phyloP scores from a whole-genome alignment of 2,329 filamentous ascomycete genomes.

The Cryphonectria naterciae region DNA sequence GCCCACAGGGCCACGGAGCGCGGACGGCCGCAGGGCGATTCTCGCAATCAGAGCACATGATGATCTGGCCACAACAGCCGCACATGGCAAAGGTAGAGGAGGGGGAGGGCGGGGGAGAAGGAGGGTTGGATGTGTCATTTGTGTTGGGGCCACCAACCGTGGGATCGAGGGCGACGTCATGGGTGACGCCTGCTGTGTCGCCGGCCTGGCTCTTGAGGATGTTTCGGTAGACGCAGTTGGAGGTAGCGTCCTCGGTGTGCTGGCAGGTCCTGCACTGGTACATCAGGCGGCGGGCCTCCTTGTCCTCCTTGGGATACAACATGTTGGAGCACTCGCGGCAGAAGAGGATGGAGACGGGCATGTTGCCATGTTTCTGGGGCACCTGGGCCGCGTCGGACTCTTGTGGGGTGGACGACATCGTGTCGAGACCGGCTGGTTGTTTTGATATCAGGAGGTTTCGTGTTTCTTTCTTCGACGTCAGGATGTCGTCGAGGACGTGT shows the following conservation, averaged over 20 bases:
- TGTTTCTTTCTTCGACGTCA: neutral
- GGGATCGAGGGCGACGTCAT: slow-evolving; percentile 95
- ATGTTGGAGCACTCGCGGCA: slow-evolving; percentile 99
- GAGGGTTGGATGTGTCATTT: slow-evolving; percentile 16
- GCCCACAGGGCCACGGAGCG: slow-evolving; percentile 9
- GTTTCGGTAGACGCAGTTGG: slow-evolving; percentile 94
- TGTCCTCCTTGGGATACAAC: slow-evolving; percentile 95
- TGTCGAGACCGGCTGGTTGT: neutral
- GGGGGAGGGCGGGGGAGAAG: slow-evolving; percentile 20
- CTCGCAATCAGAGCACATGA: slow-evolving; percentile 48
- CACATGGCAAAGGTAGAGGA: slow-evolving; percentile 43
- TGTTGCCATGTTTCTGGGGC: slow-evolving; percentile 57
- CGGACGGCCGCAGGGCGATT: slow-evolving; percentile 30
- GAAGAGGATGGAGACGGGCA: slow-evolving; percentile 96
- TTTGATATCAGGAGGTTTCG: neutral
- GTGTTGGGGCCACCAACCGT: slow-evolving; percentile 76
- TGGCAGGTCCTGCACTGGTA: slow-evolving; percentile 96
- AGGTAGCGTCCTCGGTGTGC: slow-evolving; percentile 83
- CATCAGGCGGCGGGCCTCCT: slow-evolving; percentile 79
- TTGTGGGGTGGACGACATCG: slow-evolving; percentile 60
- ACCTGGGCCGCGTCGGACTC: slow-evolving; percentile 49
- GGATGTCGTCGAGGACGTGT: slow-evolving; percentile 11
- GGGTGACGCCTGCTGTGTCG: slow-evolving; percentile 95
- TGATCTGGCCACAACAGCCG: slow-evolving; percentile 50
- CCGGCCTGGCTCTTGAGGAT: slow-evolving; percentile 88